These are phyloP conservation scores for Pyricularia sp. DNA, from an alignment of 2,329 filamentous ascomycete genomes.

Conservation along the genomic window DNA sequence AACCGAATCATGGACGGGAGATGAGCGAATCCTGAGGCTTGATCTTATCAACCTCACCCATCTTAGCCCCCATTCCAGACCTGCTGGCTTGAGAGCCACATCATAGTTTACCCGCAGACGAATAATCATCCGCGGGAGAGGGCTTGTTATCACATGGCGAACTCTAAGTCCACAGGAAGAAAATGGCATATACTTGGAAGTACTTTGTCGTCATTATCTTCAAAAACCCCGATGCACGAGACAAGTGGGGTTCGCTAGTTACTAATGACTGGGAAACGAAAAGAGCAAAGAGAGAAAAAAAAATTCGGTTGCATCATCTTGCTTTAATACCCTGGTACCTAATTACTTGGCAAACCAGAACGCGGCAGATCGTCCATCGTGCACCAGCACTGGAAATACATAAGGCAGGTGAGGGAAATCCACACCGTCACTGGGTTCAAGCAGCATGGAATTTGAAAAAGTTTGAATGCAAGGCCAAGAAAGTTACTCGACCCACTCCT, in stretches of 20 bases:
- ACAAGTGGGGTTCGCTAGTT: background rate
- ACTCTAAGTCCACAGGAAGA: background rate
- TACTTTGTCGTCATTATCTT: background rate
- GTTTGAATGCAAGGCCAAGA: background rate
- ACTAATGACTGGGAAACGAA: background rate
- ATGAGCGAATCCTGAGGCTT: background rate
- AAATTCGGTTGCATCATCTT: background rate
- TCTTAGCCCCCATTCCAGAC: background rate
- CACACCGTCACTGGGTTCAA: background rate
- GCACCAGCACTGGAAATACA: background rate
- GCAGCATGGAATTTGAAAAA: background rate
- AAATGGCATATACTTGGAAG: background rate
- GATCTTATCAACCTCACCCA: background rate
- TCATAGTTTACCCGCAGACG: background rate
- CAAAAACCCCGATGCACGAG: background rate
- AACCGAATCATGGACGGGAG: background rate
- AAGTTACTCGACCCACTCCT: background rate
- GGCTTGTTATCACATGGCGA: background rate
- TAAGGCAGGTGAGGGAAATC: background rate
- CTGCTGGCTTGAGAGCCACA: background rate
- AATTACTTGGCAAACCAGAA: background rate
- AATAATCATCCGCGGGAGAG: background rate
- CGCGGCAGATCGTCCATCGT: background rate
- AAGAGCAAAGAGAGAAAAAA: background rate
- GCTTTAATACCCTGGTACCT: background rate